These are phyloP conservation scores for Cinchona pubescens DNA, from an alignment of 257 asterid genomes.

Conservation along the genomic window DNA sequence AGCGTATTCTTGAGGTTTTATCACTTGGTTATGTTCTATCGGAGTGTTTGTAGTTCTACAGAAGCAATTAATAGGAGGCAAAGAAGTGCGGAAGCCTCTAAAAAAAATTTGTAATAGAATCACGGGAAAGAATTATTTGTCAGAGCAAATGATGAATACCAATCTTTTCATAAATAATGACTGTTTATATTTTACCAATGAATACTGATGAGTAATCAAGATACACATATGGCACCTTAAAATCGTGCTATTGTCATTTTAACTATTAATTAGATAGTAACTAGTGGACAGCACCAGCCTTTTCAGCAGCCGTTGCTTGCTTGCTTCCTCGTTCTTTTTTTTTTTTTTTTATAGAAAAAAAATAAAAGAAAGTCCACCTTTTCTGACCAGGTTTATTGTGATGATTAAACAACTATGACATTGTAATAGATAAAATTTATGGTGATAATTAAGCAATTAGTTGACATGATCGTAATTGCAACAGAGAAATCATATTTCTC, in stretches of 20 bases:
- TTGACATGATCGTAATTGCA: too few species aligned
- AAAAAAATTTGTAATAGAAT: slow-evolving; percentile 12
- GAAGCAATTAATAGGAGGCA: neutral
- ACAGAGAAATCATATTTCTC: too few species aligned
- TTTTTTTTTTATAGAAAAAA: too few species aligned
- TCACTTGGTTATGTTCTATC: neutral
- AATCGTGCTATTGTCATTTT: neutral
- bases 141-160: neutral
- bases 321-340: too few species aligned
- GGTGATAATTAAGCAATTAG: too few species aligned
- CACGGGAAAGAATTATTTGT: neutral
- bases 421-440: too few species aligned
- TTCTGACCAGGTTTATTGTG: too few species aligned
- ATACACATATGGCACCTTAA: too few species aligned
- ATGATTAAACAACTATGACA: too few species aligned
- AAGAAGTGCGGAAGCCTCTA: neutral
- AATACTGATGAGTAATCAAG: too few species aligned
- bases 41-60: neutral
- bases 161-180: neutral
- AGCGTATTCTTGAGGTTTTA: slow-evolving; percentile 1
- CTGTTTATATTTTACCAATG: neutral
- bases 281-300: neutral
- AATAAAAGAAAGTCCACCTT: too few species aligned
- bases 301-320: too few species aligned
- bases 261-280: neutral